Evolutionary conservation across 148 eudicot genomes (phyloP).

Genomic region (Rhododendron vialii): DNA sequence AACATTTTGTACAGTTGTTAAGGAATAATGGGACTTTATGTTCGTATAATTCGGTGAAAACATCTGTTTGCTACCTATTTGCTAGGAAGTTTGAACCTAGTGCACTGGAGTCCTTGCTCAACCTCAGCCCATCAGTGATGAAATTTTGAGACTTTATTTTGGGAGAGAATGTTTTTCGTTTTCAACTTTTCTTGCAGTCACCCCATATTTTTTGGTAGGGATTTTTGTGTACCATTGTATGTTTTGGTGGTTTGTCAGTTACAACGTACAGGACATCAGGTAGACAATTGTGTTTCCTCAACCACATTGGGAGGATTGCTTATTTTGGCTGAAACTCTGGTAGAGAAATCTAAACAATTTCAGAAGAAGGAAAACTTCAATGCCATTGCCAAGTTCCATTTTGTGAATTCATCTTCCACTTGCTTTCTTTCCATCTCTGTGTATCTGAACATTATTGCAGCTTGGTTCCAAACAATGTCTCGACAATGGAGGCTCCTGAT

Average conservation of each 20-base stretch:
- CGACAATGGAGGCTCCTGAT: background rate
- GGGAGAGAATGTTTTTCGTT: background rate
- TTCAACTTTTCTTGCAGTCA: background rate
- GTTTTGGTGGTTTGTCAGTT: background rate
- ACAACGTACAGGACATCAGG: background rate
- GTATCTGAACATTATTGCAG: background rate
- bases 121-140: background rate
- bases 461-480: background rate
- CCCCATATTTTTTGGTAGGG: background rate
- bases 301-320: background rate
- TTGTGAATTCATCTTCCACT: background rate
- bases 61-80: background rate
- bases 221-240: background rate
- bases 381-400: background rate
- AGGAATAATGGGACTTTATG: background rate
- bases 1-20: background rate
- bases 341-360: background rate
- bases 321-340: background rate
- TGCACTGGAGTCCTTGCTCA: background rate
- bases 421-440: background rate
- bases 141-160: background rate
- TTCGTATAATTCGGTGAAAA: background rate
- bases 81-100: constrained; percentile 4
- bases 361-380: background rate
- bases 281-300: background rate